A percentile compares a stretch with the other conserved stretches of the same genome.
Evolutionary conservation across 352 stramenopile species (phyloP).

Genomic region (Phytophthora vignae): DNA sequence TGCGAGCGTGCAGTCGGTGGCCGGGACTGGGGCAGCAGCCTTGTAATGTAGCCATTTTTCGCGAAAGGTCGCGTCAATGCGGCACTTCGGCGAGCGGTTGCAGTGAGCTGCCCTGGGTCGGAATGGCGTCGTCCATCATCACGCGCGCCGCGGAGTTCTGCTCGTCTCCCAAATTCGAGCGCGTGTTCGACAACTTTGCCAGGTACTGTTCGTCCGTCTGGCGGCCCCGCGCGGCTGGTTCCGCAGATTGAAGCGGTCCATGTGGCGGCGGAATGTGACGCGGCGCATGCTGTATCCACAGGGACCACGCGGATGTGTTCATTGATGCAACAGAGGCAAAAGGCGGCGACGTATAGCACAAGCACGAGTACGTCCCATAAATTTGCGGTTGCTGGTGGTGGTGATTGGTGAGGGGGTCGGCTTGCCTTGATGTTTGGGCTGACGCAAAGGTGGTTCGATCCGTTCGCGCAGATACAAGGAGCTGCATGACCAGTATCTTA

Average conservation of each 20-base stretch:
- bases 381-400: too few relatives aligned
- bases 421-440: not conserved
- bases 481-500: conserved; percentile 76
- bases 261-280: conserved; percentile 24
- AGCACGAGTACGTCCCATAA: conserved; percentile 60
- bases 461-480: conserved; percentile 63
- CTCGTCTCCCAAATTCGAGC: conserved; percentile 77
- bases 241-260: conserved; percentile 11
- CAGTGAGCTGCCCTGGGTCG: not conserved
- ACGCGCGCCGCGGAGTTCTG: conserved; percentile 75
- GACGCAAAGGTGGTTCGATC: not conserved
- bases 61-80: conserved; percentile 24
- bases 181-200: conserved; percentile 80
- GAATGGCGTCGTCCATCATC: conserved; percentile 66
- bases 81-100: not conserved
- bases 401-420: not conserved
- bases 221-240: not conserved
- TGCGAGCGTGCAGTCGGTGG: not conserved
- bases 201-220: conserved; percentile 35
- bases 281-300: conserved; percentile 17
- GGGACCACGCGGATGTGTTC: conserved; percentile 71
- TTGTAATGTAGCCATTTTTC: conserved; percentile 28
- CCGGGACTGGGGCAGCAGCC: not conserved
- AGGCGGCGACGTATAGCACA: conserved; percentile 73
- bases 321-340: conserved; percentile 72